These are phyloP conservation scores for Centrapalus pauciflorus DNA, from an alignment of 129 eudicot species.

Conservation along the genomic window DNA sequence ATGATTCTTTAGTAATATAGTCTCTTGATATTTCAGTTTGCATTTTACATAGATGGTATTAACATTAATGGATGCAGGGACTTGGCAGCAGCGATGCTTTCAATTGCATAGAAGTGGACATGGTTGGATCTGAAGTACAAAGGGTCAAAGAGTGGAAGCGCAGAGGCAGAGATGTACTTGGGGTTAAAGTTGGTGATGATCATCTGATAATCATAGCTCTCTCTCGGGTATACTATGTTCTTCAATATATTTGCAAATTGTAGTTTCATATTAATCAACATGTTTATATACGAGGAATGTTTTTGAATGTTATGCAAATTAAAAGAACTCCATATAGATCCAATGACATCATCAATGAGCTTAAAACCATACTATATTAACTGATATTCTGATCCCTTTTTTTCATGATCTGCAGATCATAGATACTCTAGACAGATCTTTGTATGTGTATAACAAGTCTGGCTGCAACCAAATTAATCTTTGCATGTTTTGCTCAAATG, in stretches of 20 bases:
- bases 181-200: slow-evolving; percentile 35
- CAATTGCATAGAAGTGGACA: slow-evolving; percentile 53
- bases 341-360: not conserved
- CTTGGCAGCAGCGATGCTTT: slow-evolving; percentile 60
- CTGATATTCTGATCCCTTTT: not conserved
- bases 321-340: not conserved
- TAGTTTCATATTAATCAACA: not conserved
- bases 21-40: not conserved
- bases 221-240: slow-evolving; percentile 37
- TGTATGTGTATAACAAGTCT: slow-evolving; percentile 36
- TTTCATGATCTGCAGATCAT: slow-evolving; percentile 42
- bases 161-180: slow-evolving; percentile 34
- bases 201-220: slow-evolving; percentile 43
- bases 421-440: slow-evolving; percentile 53
- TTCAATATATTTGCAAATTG: not conserved
- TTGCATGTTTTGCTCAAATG: slow-evolving; percentile 49
- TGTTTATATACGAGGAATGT: slow-evolving; percentile 2
- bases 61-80: slow-evolving; percentile 44
- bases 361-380: not conserved
- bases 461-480: slow-evolving; percentile 28
- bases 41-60: not conserved
- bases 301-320: not conserved
- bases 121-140: slow-evolving; percentile 54
- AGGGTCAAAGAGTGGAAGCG: slow-evolving; percentile 60
- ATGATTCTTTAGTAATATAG: not conserved